Evolutionary conservation across 2,329 filamentous ascomycete species (phyloP).

Genomic region (Alternaria sp.): DNA sequence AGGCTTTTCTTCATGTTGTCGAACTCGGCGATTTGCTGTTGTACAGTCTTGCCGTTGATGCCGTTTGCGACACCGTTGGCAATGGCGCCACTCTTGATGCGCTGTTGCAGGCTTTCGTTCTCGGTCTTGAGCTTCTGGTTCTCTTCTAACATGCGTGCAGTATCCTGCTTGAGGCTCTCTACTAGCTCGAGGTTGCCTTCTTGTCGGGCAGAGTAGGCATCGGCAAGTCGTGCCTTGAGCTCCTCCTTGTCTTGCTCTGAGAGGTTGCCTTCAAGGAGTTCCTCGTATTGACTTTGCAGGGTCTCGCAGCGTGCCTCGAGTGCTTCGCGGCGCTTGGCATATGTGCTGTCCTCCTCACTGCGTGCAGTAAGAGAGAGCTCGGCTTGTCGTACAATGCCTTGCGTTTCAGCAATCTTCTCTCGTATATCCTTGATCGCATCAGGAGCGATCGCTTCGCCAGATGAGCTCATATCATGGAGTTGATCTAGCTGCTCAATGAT

Average conservation of each 20-base stretch:
- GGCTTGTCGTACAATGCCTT: conserved; percentile 90
- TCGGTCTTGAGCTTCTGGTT: conserved; percentile 81
- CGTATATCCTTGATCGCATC: conserved; percentile 83
- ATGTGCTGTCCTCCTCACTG: conserved; percentile 69
- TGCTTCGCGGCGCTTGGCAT: conserved; percentile 72
- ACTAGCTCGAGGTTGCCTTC: conserved; percentile 77
- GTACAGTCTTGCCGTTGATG: conserved; percentile 85
- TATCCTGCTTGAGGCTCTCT: conserved; percentile 78
- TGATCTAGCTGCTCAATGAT: conserved; percentile 85
- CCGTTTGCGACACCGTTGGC: conserved; percentile 68
- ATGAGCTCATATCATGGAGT: conserved; percentile 77
- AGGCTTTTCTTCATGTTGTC: conserved; percentile 99
- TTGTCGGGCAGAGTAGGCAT: conserved; percentile 78
- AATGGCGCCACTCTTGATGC: conserved; percentile 70
- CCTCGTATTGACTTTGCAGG: conserved; percentile 85
- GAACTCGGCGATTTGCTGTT: conserved; percentile 98
- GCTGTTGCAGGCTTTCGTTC: conserved; percentile 80
- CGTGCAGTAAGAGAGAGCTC: conserved; percentile 84
- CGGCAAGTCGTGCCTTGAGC: conserved; percentile 80
- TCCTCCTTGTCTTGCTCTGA: conserved; percentile 82
- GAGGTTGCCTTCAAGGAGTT: conserved; percentile 80
- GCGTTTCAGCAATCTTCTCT: conserved; percentile 83
- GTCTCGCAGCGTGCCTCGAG: conserved; percentile 78
- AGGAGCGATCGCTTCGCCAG: conserved; percentile 80
- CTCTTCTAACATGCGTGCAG: conserved; percentile 80